Conservation (phyloP, 495 filamentous ascomycete species). For the Entonaema liquescens region DNA sequence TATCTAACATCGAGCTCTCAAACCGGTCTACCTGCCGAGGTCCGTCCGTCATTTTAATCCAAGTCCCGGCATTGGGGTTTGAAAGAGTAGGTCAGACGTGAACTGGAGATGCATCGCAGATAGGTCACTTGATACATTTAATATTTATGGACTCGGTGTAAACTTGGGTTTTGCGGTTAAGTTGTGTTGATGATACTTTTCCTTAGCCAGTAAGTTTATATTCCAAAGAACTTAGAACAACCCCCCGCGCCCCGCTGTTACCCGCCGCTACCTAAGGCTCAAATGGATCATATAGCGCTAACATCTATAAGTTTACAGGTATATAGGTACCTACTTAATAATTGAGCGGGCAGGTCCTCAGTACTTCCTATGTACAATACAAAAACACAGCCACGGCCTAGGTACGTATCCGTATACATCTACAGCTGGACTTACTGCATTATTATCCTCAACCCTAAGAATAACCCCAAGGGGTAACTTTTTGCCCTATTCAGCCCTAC, state of each 20-base stretch:
- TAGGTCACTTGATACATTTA: slow-evolving; percentile 25
- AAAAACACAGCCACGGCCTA: background rate
- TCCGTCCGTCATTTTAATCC: background rate
- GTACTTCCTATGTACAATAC: background rate
- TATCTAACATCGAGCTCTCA: background rate
- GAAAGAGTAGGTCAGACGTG: slow-evolving; percentile 5
- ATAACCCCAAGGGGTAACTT: background rate
- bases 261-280: slow-evolving; percentile 11
- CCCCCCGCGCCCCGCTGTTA: slow-evolving; percentile 30
- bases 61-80: background rate
- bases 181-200: background rate
- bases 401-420: background rate
- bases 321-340: background rate
- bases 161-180: background rate
- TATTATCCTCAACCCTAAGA: background rate
- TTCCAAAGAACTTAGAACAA: background rate
- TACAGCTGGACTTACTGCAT: background rate
- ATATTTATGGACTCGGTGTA: background rate
- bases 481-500: slow-evolving; percentile 4
- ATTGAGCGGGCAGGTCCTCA: no score
- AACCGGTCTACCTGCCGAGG: background rate
- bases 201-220: background rate
- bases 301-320: background rate
- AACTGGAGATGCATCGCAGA: slow-evolving; percentile 11
- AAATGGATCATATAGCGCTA: slow-evolving; percentile 8